phyloP scores from a whole-genome alignment of 768 basidiomycete species.

The Thelephora ganbajun region DNA sequence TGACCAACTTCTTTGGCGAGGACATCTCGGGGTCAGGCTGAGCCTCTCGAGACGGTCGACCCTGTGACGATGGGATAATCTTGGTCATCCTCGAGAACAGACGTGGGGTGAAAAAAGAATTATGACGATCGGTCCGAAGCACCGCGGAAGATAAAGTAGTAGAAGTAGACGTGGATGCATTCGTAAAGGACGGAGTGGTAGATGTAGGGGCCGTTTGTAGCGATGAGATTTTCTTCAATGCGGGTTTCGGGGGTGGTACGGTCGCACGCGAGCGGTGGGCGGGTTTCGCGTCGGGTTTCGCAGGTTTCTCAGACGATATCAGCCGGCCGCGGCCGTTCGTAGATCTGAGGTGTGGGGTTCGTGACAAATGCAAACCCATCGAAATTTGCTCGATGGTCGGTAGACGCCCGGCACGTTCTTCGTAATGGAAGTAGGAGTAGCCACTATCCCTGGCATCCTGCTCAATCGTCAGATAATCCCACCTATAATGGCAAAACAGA shows the following conservation, averaged over 20 bases:
- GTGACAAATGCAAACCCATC: slow-evolving; percentile 68
- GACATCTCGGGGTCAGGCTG: slow-evolving; percentile 11
- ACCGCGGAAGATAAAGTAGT: slow-evolving; percentile 22
- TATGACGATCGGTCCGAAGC: slow-evolving; percentile 7
- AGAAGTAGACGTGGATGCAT: slow-evolving; percentile 29
- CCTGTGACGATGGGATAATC: slow-evolving; percentile 14
- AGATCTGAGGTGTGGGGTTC: slow-evolving; percentile 56
- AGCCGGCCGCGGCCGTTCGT: slow-evolving; percentile 4
- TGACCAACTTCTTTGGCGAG: background rate
- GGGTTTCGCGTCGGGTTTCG: background rate
- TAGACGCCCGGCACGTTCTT: background rate
- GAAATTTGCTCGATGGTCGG: slow-evolving; percentile 68
- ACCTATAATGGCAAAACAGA: too few relatives aligned
- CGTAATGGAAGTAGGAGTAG: too few relatives aligned
- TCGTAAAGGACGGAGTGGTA: slow-evolving; percentile 51
- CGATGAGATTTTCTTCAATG: slow-evolving; percentile 7
- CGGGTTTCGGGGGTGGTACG: slow-evolving; percentile 1
- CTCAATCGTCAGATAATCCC: too few relatives aligned
- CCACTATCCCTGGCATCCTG: too few relatives aligned
- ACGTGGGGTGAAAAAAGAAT: slow-evolving; percentile 20
- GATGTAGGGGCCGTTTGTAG: slow-evolving; percentile 27
- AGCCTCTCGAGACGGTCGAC: slow-evolving; percentile 4
- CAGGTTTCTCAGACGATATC: slow-evolving; percentile 1
- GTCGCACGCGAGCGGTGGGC: slow-evolving; percentile 5
- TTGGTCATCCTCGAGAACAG: slow-evolving; percentile 38